Base-by-base conservation (phyloP, 768 basidiomycete genomes). In the Tylopilus vinaceipallidus region DNA sequence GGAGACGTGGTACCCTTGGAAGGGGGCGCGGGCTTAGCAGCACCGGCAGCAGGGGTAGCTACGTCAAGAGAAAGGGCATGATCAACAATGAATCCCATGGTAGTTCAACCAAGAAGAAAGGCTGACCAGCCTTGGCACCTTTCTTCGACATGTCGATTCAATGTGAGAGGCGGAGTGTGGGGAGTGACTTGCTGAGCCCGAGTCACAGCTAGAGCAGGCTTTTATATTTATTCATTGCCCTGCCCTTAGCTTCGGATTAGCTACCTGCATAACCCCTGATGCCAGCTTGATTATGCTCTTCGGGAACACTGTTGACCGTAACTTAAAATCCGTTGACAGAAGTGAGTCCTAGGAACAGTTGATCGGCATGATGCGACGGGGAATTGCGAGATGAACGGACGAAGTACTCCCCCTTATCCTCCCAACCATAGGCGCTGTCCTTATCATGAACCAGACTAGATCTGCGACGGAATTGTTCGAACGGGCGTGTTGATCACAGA, bases 201-300 rank as follows among this genome's bases (percentile, higher is more conserved):
- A 16, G 35, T 42, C 27, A 29, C 40, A 40, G 40, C 26, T 23
- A 48, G 42, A 40, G 7, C 49, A 46, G 12, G 32, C 6, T n/a
- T 63, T 68, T 66, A 66, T 66, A 52, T 29, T 46, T 32, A 22
- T 43, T 42, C 46, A 35, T 49, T 26, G 55, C 45, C 61, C 64
- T 66, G 66, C 66, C 66, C 66, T 67, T 51, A 60, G 50, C 52
- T 50, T 53, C 51, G 63, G 63, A 54, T 55, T 42, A 41, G 47
- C 27, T 26, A 39, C 54, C n/a, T n/a, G 63, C 53, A 56, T 42
- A 44, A 32, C 42, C 37, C n/a, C n/a, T n/a, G 47, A 48, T 42
- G 27, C 16, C 7, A 34, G 20, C 24, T 30, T 44, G 50, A 48
- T 52, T 46, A 37, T 46, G 34, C 47, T 37, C 37, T 49, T 62